Percentiles rank a stretch among this genome's conserved stretches.
Conservation (phyloP, 345 rosid genomes). For the Boechera stricta region DNA sequence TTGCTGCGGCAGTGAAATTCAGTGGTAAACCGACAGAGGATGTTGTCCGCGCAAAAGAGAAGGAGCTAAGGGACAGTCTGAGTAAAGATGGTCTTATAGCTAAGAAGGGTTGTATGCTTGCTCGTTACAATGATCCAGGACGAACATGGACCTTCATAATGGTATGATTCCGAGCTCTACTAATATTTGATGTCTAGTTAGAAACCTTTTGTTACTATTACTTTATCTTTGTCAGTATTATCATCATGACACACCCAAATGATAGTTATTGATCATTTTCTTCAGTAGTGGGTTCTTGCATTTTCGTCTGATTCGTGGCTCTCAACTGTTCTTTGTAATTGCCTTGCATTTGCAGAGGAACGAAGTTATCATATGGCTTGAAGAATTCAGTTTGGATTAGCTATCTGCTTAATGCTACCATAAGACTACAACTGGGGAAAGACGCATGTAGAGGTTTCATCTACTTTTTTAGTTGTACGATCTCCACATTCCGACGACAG, state of each 20-base stretch:
- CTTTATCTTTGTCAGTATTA: background rate
- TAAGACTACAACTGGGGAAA: background rate
- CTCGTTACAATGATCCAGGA: constrained; percentile 94
- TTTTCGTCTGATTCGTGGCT: background rate
- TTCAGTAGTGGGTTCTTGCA: background rate
- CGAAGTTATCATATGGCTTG: constrained; percentile 77
- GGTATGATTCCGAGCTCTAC: constrained; percentile 50
- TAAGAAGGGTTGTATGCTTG: constrained; percentile 70
- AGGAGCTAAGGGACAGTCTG: constrained; percentile 57
- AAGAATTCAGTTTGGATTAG: constrained; percentile 53
- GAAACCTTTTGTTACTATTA: background rate
- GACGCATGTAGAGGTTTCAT: background rate
- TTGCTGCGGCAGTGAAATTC: constrained; percentile 75
- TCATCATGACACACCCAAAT: background rate
- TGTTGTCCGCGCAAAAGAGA: constrained; percentile 61
- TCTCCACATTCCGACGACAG: background rate
- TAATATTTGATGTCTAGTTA: constrained; percentile 9
- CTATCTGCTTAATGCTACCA: constrained; percentile 9
- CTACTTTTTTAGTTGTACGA: constrained; percentile 1
- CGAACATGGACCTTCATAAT: constrained; percentile 70
- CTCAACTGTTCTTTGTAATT: background rate
- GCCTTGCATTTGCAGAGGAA: constrained; percentile 55
- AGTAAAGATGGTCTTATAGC: constrained; percentile 70
- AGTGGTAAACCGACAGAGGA: constrained; percentile 87
- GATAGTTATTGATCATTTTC: constrained; percentile 6